Evolutionary conservation across 352 stramenopile genomes (phyloP), one percentile per base, ranked within the genome.

Genomic region (Phytophthora hybrid): DNA sequence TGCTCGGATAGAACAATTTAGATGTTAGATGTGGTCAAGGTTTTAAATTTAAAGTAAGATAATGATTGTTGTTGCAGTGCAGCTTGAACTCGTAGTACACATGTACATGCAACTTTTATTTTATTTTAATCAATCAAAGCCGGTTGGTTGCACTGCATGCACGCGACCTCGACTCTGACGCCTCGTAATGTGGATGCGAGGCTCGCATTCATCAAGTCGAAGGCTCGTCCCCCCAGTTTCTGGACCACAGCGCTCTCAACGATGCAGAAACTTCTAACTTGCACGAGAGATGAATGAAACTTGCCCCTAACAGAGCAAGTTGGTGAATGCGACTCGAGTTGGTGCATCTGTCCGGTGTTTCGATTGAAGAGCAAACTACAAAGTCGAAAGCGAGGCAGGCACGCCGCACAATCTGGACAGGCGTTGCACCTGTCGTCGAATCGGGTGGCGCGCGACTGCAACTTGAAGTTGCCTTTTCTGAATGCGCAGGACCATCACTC

Each of bases 401-500:
- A 31, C 26, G 14, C 11, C 13, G 39, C 18, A n/a, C 39, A 16
- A 46, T 46, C 18, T 3, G 39, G 39, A 46, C 34, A 32, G 52
- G 16, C 26, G 52, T 11, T 21, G 52, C 52, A 37, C 14, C 8
- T 59, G 18, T 21, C 53, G 26, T 21, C 26, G 53, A 4, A 46
- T 46, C 39, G 39, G 39, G 39, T 21, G 13, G 11, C 23, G 53
- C 53, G 18, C 21, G 57, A 68, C 49, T 56, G 51, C 66, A 74
- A 59, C 60, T 74, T 74, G 59, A 74, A 74, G 67, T 74, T 74
- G 52, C 62, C 52, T 70, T 69, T 65, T 47, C 59, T 74, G 67
- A 74, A 74, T 74, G 67, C 60, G 44, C 62, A 52, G 3, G 44
- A 58, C 32, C n/a, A 52, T 53, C 37, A 57, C 32, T 63, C 57